phyloP scores from a whole-genome alignment of 768 basidiomycete species.

The Cubamyces sp. region DNA sequence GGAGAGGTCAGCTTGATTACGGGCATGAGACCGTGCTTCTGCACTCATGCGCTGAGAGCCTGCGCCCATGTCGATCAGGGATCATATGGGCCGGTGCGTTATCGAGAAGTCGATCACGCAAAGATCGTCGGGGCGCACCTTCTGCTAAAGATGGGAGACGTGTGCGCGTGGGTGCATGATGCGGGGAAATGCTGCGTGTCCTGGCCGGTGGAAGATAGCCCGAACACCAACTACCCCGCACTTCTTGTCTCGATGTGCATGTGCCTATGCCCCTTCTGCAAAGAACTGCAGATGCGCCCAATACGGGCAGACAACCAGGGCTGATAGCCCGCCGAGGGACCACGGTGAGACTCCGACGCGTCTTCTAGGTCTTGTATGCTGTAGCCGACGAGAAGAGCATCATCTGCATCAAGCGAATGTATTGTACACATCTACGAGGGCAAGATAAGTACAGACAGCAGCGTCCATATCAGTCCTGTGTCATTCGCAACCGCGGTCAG shows the following conservation, averaged over 20 bases:
- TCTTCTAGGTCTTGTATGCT: conserved; percentile 10
- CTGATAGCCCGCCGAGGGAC: not conserved
- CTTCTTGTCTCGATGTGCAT: conserved; percentile 2
- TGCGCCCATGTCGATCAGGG: conserved; percentile 1
- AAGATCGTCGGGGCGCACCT: conserved; percentile 6
- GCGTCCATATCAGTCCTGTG: conserved; percentile 17
- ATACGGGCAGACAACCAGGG: not conserved
- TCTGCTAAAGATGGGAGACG: not conserved
- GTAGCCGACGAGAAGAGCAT: not conserved
- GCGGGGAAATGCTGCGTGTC: not conserved
- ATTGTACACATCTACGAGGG: conserved; percentile 14
- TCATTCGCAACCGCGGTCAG: conserved; percentile 1
- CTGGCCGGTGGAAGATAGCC: not conserved
- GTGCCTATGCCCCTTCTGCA: not conserved
- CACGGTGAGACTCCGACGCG: not conserved
- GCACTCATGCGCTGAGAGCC: not conserved
- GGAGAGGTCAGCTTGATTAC: too few species aligned
- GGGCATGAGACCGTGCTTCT: too few species aligned
- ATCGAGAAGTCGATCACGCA: conserved; percentile 11
- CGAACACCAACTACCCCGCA: not conserved
- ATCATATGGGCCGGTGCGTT: conserved; percentile 2
- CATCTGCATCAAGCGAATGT: conserved; percentile 5
- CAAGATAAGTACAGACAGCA: conserved; percentile 9
- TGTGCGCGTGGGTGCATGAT: not conserved
- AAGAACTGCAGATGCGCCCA: too few species aligned